A percentile compares a stretch with the other conserved stretches of the same genome.
Conservation (phyloP, 345 rosid genomes). For the Arabidopsis thaliana region DNA sequence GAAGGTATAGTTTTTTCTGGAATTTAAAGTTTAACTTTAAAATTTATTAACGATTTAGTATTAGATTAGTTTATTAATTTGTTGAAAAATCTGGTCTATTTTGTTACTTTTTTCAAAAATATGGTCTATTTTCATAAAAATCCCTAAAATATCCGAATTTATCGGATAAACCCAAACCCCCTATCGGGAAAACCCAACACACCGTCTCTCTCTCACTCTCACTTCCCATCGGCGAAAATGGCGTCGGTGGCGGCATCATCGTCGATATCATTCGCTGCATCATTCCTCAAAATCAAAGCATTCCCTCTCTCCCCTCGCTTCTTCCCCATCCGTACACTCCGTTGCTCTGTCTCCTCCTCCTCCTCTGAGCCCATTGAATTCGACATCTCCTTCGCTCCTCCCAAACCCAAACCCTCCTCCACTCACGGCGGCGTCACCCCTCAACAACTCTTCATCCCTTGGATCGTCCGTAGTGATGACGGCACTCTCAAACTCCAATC, state of each 20-base stretch:
- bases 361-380: constrained; percentile 54
- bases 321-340: constrained; percentile 50
- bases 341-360: constrained; percentile 54
- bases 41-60: neutral
- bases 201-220: neutral
- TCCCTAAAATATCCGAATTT: constrained; percentile 7
- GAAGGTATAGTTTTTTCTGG: neutral
- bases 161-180: constrained; percentile 32
- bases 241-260: constrained; percentile 48
- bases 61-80: neutral
- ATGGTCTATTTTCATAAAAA: neutral
- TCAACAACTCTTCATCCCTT: constrained; percentile 73
- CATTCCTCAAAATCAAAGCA: constrained; percentile 47
- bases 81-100: neutral
- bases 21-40: neutral
- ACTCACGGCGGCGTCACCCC: constrained; percentile 8
- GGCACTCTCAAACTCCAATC: constrained; percentile 77
- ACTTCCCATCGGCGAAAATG: constrained; percentile 46
- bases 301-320: constrained; percentile 44
- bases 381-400: constrained; percentile 85
- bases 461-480: constrained; percentile 91
- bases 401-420: constrained; percentile 58
- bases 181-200: neutral
- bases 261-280: constrained; percentile 48
- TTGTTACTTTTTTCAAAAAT: neutral